A percentile compares a stretch with the other conserved stretches of the same genome.
Conservation (phyloP, 2,329 filamentous ascomycete species). For the Aspergillus niger region DNA sequence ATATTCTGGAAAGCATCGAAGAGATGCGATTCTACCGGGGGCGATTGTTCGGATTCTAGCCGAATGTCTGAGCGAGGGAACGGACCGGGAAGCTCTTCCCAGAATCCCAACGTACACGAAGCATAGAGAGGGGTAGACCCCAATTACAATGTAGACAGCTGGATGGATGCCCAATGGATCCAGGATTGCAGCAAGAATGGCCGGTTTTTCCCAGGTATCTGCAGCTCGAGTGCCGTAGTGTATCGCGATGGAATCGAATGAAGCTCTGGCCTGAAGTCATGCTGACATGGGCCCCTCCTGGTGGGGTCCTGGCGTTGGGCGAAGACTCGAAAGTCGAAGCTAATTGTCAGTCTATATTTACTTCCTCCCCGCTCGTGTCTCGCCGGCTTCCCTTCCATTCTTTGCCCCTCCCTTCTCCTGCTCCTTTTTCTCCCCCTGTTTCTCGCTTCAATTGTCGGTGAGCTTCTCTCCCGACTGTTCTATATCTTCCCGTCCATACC, state of each 20-base stretch:
- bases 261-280: neutral
- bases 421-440: slow-evolving; percentile 8
- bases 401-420: slow-evolving; percentile 13
- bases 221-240: neutral
- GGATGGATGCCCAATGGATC: slow-evolving; percentile 3
- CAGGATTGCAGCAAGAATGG: neutral
- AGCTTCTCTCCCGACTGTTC: neutral
- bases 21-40: slow-evolving; percentile 84
- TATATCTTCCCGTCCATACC: neutral
- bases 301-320: slow-evolving; percentile 1
- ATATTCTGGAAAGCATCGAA: slow-evolving; percentile 92
- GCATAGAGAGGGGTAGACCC: neutral
- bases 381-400: slow-evolving; percentile 16
- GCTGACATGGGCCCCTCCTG: neutral
- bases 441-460: slow-evolving; percentile 3
- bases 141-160: neutral
- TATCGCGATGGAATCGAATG: neutral
- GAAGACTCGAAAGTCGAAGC: neutral
- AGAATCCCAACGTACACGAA: too few species aligned
- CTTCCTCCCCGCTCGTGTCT: slow-evolving; percentile 13
- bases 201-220: neutral
- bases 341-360: slow-evolving; percentile 6
- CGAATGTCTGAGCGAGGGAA: neutral
- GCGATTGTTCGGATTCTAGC: slow-evolving; percentile 59
- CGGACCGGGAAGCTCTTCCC: neutral